phyloP scores from a whole-genome alignment of 2,329 filamentous ascomycete species.

The Calonectria honghensis region DNA sequence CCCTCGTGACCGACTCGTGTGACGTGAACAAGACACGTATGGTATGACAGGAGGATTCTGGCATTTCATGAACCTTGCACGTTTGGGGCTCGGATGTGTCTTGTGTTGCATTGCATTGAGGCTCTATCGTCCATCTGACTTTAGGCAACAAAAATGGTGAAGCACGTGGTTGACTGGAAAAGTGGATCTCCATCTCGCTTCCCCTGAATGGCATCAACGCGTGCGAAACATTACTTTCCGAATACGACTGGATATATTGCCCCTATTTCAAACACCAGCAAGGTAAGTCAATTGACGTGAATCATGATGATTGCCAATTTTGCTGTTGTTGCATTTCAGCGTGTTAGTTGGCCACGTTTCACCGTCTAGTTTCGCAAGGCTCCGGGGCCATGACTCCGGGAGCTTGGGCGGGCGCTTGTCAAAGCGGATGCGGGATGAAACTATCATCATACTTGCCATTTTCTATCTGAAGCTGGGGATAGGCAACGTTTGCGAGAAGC shows the following conservation, averaged over 20 bases:
- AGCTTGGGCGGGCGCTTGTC: background rate
- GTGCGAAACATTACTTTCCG: background rate
- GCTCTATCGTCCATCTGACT: background rate
- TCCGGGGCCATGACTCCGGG: background rate
- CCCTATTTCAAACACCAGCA: background rate
- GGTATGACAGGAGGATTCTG: background rate
- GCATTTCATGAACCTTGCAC: background rate
- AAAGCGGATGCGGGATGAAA: conserved; percentile 1
- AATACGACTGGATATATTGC: background rate
- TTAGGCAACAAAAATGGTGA: background rate
- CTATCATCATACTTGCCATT: background rate
- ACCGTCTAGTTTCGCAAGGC: background rate
- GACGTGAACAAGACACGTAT: background rate
- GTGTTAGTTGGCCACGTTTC: background rate
- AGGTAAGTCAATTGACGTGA: background rate
- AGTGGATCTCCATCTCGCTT: conserved; percentile 1
- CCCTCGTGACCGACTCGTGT: background rate
- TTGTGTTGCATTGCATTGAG: background rate
- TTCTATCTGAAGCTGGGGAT: background rate
- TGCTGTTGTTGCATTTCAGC: background rate
- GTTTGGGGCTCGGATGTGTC: background rate
- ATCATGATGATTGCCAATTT: background rate
- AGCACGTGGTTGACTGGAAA: background rate
- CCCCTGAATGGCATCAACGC: background rate
- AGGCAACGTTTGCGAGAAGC: background rate